Conservation (phyloP, 108 stramenopile genomes). For the Poteriospumella lacustris region DNA sequence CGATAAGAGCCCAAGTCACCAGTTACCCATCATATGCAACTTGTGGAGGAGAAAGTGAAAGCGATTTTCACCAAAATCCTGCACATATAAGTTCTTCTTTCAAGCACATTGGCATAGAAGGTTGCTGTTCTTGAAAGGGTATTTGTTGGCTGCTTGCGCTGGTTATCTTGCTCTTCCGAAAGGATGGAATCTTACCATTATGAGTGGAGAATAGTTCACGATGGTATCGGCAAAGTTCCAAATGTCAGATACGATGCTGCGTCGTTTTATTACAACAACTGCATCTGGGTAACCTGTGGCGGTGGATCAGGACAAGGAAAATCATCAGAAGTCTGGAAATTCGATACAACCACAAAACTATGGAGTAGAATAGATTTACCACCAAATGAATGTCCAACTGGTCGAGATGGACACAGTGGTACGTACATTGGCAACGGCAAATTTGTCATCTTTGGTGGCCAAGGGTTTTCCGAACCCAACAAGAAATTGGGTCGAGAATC, state of each 20-base stretch:
- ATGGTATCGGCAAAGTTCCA: background rate
- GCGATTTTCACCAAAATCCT: too few relatives aligned
- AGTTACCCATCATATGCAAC: too few relatives aligned
- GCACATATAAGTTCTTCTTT: too few relatives aligned
- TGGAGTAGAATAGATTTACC: background rate
- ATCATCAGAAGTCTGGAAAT: slow-evolving; percentile 16
- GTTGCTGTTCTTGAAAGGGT: too few relatives aligned
- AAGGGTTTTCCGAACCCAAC: background rate
- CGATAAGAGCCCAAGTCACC: too few relatives aligned
- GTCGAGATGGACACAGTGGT: background rate
- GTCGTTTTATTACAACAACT: background rate
- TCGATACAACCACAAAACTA: background rate
- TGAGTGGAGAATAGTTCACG: background rate
- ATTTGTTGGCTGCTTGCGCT: too few relatives aligned
- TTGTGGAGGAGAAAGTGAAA: too few relatives aligned
- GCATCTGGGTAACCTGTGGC: background rate
- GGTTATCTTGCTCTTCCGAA: too few relatives aligned
- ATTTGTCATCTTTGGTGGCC: background rate
- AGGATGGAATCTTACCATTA: too few relatives aligned
- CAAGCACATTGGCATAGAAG: too few relatives aligned
- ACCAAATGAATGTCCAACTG: background rate
- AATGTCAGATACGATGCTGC: background rate
- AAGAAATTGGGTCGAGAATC: background rate
- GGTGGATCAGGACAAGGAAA: background rate
- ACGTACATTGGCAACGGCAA: background rate